Evolutionary conservation across 2,329 filamentous ascomycete species (phyloP).

Genomic region (Monosporascus sp.): DNA sequence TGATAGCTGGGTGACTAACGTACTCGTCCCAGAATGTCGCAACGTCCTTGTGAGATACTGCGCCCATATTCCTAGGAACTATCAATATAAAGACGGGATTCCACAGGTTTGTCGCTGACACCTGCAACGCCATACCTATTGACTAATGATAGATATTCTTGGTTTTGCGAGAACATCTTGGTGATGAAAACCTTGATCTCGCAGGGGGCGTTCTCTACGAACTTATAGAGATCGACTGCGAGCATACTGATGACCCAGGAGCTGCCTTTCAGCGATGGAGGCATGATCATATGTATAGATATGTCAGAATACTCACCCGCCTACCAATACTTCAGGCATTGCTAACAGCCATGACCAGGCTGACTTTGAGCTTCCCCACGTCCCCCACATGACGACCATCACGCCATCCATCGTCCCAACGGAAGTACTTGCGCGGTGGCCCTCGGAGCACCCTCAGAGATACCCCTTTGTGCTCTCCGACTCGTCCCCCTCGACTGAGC

Average conservation of each 20-base stretch:
- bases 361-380: conserved; percentile 39
- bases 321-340: not conserved
- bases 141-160: conserved; percentile 31
- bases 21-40: conserved; percentile 33
- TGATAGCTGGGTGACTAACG: not conserved
- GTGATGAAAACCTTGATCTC: conserved; percentile 39
- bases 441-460: conserved; percentile 30
- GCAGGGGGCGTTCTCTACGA: conserved; percentile 42
- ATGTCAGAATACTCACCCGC: conserved; percentile 23
- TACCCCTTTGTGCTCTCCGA: conserved; percentile 38
- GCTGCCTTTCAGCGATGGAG: conserved; percentile 43
- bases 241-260: conserved; percentile 38
- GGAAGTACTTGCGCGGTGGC: conserved; percentile 30
- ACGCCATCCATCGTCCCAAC: conserved; percentile 37
- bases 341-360: conserved; percentile 21
- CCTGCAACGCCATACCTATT: not conserved
- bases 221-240: conserved; percentile 40
- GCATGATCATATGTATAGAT: conserved; percentile 38
- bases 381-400: conserved; percentile 43
- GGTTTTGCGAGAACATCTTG: conserved; percentile 37
- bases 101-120: conserved; percentile 27
- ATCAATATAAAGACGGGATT: conserved; percentile 40
- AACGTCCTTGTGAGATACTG: conserved; percentile 40
- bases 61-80: conserved; percentile 39
- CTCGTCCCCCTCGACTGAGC: conserved; percentile 22